These are phyloP conservation scores for Suillus ampliporus DNA, from an alignment of 768 basidiomycete species.

Conservation along the genomic window DNA sequence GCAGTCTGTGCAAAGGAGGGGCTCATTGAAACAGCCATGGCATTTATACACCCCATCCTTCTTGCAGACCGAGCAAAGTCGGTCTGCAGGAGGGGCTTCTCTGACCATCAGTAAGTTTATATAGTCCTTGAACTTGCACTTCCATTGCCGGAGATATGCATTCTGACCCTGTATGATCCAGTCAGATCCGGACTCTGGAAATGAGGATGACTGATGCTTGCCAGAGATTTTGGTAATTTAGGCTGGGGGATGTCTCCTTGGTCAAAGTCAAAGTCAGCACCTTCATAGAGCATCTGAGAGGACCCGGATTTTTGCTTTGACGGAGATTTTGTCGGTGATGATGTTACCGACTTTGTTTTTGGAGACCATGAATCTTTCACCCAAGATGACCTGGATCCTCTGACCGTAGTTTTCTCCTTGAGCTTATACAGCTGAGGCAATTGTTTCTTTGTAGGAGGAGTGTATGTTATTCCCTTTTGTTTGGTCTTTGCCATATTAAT, in stretches of 20 bases:
- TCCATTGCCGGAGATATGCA: constrained; percentile 1
- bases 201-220: background rate
- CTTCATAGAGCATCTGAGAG: background rate
- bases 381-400: constrained; percentile 2
- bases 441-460: background rate
- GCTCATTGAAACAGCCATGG: constrained; percentile 1
- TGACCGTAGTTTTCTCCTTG: background rate
- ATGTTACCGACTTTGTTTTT: background rate
- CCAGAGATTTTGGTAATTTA: background rate
- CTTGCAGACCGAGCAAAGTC: background rate
- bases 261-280: background rate
- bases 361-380: background rate
- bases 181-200: background rate
- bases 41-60: constrained; percentile 1
- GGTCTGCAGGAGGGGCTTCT: background rate
- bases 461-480: background rate
- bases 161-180: background rate
- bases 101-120: constrained; percentile 1
- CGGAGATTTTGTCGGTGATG: background rate
- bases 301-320: background rate
- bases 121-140: constrained; percentile 1
- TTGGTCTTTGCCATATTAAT: background rate
- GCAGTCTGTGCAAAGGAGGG: background rate
- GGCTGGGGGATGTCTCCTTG: background rate
- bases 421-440: constrained; percentile 4